Percentiles rank a stretch among this genome's conserved stretches.
These are phyloP conservation scores for Podospora pseudoanserina DNA, from an alignment of 495 filamentous ascomycete species.

Conservation along the genomic window DNA sequence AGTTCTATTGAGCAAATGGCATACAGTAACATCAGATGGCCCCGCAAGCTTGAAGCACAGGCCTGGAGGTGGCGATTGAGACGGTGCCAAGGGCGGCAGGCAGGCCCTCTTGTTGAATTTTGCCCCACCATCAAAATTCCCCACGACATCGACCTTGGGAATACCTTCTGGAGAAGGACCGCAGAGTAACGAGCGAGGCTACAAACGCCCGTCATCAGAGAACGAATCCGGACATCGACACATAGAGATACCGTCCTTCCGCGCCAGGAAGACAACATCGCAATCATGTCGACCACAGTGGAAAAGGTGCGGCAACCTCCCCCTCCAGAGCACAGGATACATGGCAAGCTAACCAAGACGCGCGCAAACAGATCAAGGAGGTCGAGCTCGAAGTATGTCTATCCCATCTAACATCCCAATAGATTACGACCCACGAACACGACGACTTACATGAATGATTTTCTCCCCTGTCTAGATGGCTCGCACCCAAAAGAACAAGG, in stretches of 20 bases:
- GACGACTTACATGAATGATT: constrained; percentile 20
- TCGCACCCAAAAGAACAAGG: constrained; percentile 96
- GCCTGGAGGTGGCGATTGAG: not conserved
- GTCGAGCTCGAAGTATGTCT: constrained; percentile 81
- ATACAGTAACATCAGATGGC: not conserved
- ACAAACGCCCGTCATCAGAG: not conserved
- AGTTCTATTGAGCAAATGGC: not conserved
- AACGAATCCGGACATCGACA: not conserved
- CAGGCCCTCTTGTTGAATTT: constrained; percentile 17
- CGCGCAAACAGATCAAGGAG: constrained; percentile 77
- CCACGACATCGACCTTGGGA: constrained; percentile 10
- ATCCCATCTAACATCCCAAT: not conserved
- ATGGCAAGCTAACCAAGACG: constrained; percentile 10
- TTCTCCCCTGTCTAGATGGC: constrained; percentile 64
- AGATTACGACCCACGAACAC: constrained; percentile 1
- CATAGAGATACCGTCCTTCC: not conserved
- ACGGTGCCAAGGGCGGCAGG: not conserved
- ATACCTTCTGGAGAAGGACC: not conserved
- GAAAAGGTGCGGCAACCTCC: constrained; percentile 68
- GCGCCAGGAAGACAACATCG: constrained; percentile 17
- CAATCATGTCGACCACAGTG: constrained; percentile 90
- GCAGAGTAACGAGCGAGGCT: not conserved
- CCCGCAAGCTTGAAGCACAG: not conserved
- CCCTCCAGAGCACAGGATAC: not conserved
- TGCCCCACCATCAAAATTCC: constrained; percentile 40